Evolutionary conservation across 805 yeast species (phyloP), one percentile per base, ranked within the genome.

Genomic region (Yarrowia sp.): DNA sequence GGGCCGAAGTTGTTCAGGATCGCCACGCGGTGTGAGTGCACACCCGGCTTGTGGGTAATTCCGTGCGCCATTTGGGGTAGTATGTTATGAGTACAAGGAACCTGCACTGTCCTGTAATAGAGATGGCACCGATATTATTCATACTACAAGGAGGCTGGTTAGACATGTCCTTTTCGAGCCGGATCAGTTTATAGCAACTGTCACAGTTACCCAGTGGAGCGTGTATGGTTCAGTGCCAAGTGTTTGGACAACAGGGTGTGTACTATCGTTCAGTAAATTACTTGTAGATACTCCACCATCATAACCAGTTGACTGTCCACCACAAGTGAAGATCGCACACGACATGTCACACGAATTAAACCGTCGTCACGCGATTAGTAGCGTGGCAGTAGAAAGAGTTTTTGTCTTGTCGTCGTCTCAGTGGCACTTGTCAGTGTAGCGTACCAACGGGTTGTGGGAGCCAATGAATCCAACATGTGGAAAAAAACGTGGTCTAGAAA

Each of bases 341-440:
- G 55, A 48, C 55, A 17, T 15, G 55, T 48, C 55, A 48, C 55
- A 48, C 55, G 55, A 48, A 48, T 48, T 33, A 15, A 15, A 48
- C 41, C 28, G 55, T 48, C 41, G 55, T 48, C 55, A 48, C 55
- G 31, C 55, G 55, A 48, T 48, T 17, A 14, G 55, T 35, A 48
- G 41, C 41, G 55, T 35, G 41, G 53, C 41, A 48, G 31, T 4
- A 22, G 47, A 18, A 18, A 44, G 48, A 44, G 48, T 44, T 44
- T 14, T 22, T 1, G 3, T 13, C 32, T 4, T 32, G 17, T 28
- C 11, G 5, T 7, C 2, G 8, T 43, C 32, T 28, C 33, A 11
- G 22, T 31, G 35, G 17, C 17, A 5, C 35, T 14, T 9, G 17
- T 9, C 53, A 32, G 28, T 15, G 53, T 47, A 47, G 39, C 39